These are phyloP conservation scores for Candida chauliodis DNA, from an alignment of 805 yeast genomes.

Conservation along the genomic window DNA sequence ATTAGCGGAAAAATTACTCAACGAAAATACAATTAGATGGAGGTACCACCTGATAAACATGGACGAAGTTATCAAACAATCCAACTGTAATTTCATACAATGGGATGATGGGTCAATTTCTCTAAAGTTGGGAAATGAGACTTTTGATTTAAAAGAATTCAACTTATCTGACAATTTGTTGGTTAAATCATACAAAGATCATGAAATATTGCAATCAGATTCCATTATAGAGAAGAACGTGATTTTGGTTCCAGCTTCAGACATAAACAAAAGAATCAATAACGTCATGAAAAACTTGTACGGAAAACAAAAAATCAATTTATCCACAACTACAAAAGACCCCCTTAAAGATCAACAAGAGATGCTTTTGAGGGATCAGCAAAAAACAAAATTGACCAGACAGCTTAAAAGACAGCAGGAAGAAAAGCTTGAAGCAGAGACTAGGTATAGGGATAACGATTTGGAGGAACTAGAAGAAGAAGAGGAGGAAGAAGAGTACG, in stretches of 20 bases:
- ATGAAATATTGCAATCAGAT: constrained; percentile 68
- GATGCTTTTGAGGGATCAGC: constrained; percentile 59
- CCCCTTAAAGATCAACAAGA: constrained; percentile 66
- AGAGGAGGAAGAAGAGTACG: constrained; percentile 44
- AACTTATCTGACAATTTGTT: constrained; percentile 69
- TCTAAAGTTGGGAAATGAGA: constrained; percentile 80
- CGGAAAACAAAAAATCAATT: constrained; percentile 46
- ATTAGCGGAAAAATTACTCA: constrained; percentile 61
- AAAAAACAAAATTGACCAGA: constrained; percentile 59
- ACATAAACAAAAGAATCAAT: constrained; percentile 77
- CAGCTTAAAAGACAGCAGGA: constrained; percentile 59
- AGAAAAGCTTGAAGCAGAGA: constrained; percentile 46
- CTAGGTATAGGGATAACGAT: constrained; percentile 27
- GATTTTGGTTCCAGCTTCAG: constrained; percentile 83
- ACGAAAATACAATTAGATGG: constrained; percentile 91
- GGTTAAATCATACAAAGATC: constrained; percentile 65
- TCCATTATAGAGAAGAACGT: constrained; percentile 61
- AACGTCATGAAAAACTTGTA: constrained; percentile 56
- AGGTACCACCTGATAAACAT: constrained; percentile 75
- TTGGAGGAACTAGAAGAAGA: constrained; percentile 33
- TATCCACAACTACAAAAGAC: constrained; percentile 56
- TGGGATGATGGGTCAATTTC: constrained; percentile 95
- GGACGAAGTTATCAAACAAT: constrained; percentile 74
- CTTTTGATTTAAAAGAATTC: constrained; percentile 70
- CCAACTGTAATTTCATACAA: constrained; percentile 83